Base-by-base conservation (phyloP, 2,329 filamentous ascomycete species). In the Sporothrix brasiliensis region DNA sequence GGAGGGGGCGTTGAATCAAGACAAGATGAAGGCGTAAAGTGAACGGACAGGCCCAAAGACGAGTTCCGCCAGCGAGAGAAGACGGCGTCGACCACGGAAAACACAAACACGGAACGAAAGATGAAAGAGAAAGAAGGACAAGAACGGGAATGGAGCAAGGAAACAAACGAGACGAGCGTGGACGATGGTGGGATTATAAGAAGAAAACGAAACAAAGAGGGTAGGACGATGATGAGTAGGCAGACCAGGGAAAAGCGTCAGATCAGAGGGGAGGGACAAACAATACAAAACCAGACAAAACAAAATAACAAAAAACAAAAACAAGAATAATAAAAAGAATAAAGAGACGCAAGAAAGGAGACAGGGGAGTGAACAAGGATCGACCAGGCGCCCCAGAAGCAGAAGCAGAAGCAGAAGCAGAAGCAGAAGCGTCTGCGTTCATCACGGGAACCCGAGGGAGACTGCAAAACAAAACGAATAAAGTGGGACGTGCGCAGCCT, bases 11-110 rank as follows among this genome's bases (percentile, higher is more conserved):
- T 39, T 5, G 52, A 41, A 52, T 21, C n/a, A 47, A 49, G 5
- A 50, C 5, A 16, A 49, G 14, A 39, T 5, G n/a, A 68, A n/a
- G 44, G 21, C 52, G 27, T 34, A 24, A 54, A 53, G 56, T 19
- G 21, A 54, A n/a, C 16, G 58, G 39, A 67, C 7, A 56, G 34
- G 34, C 9, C n/a, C 24, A 16, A n/a, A 30, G 34, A 16, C n/a
- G 27, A 30, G 67, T 61, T 27, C 9, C 27, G 67, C 61, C 53
- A 69, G 58, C 58, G 49, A 69, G 49, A 69, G 68, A 70, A 47
- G 68, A 54, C 68, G 56, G 47, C 7, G 34, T 27, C 44, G 4
- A 50, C n/a, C 68, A 69, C 19, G 41, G 14, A 54, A 69, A 60
- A 49, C 1, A 47, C n/a, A 52, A 52, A 34, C 56, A 39, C n/a